Conservation (phyloP, 164 flowering plant genomes). For the Tetrastigma voinierianum region DNA sequence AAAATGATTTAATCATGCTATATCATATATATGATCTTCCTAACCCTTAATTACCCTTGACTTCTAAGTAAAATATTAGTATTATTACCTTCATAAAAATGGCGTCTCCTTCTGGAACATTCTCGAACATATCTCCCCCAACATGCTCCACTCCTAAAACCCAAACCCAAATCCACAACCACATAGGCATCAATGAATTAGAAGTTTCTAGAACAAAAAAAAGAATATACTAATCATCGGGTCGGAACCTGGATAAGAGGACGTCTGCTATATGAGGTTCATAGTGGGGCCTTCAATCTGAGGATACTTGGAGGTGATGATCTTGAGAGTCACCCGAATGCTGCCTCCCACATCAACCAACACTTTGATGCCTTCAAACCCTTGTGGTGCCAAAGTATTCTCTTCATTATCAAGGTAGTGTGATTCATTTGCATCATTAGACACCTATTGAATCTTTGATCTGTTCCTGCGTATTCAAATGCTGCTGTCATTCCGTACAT, state of each 20-base stretch:
- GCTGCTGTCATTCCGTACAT: slow-evolving; percentile 29
- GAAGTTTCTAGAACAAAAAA: no score
- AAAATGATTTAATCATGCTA: no score
- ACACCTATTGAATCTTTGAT: slow-evolving; percentile 25
- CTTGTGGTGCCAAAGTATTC: slow-evolving; percentile 27
- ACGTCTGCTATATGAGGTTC: slow-evolving; percentile 24
- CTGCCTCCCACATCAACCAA: slow-evolving; percentile 37
- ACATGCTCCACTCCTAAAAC: slow-evolving; percentile 21
- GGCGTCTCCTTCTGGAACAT: slow-evolving; percentile 24
- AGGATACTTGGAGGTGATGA: slow-evolving; percentile 25
- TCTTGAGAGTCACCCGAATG: slow-evolving; percentile 17
- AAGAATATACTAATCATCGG: no score
- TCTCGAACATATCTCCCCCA: slow-evolving; percentile 29
- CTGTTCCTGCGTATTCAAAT: slow-evolving; percentile 20
- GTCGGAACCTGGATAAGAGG: slow-evolving; percentile 17
- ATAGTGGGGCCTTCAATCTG: slow-evolving; percentile 23
- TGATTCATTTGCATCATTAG: slow-evolving; percentile 24
- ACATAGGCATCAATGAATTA: background rate
- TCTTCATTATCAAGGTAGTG: slow-evolving; percentile 21
- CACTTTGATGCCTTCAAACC: slow-evolving; percentile 27
- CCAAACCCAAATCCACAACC: background rate
- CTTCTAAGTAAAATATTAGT: no score
- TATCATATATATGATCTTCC: no score
- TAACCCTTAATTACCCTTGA: no score
- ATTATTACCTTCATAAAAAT: slow-evolving; percentile 31